These are phyloP conservation scores for Phytopythium sindhum DNA, from an alignment of 352 stramenopile species.

Conservation along the genomic window DNA sequence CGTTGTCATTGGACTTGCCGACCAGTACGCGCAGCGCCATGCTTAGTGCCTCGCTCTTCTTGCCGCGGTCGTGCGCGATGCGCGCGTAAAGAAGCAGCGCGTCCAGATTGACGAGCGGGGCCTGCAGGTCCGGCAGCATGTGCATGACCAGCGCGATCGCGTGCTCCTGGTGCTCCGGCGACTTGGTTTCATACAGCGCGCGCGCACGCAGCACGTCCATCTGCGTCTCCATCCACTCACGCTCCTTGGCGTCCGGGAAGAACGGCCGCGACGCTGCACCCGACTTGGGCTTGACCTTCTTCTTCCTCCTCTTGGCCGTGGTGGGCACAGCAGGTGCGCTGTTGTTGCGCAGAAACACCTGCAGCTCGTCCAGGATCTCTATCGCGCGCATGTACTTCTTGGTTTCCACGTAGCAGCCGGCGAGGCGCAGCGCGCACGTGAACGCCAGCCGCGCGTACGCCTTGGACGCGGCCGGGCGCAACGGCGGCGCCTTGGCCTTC, in stretches of 20 bases:
- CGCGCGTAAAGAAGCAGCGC: constrained; percentile 57
- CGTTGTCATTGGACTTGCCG: constrained; percentile 39
- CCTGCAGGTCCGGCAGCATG: constrained; percentile 51
- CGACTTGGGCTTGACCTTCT: constrained; percentile 9
- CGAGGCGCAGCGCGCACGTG: constrained; percentile 38
- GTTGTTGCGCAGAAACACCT: constrained; percentile 34
- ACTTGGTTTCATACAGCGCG: constrained; percentile 45
- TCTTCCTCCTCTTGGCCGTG: not conserved
- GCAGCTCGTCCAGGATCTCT: constrained; percentile 35
- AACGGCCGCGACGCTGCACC: constrained; percentile 7
- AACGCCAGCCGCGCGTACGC: constrained; percentile 28
- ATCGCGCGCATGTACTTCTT: constrained; percentile 25
- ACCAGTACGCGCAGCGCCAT: constrained; percentile 69
- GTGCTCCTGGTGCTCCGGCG: constrained; percentile 38
- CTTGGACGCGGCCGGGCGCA: constrained; percentile 13
- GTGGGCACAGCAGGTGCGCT: constrained; percentile 8
- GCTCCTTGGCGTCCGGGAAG: constrained; percentile 29
- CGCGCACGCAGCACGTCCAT: constrained; percentile 49
- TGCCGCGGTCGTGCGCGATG: constrained; percentile 59
- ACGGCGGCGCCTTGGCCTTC: constrained; percentile 1
- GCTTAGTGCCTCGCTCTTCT: constrained; percentile 54
- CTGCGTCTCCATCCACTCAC: constrained; percentile 32
- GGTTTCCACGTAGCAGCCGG: constrained; percentile 39
- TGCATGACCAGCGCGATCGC: constrained; percentile 55
- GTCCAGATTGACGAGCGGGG: constrained; percentile 52